Conservation (phyloP, 352 stramenopile species). For the Phytopythium aichiense region DNA sequence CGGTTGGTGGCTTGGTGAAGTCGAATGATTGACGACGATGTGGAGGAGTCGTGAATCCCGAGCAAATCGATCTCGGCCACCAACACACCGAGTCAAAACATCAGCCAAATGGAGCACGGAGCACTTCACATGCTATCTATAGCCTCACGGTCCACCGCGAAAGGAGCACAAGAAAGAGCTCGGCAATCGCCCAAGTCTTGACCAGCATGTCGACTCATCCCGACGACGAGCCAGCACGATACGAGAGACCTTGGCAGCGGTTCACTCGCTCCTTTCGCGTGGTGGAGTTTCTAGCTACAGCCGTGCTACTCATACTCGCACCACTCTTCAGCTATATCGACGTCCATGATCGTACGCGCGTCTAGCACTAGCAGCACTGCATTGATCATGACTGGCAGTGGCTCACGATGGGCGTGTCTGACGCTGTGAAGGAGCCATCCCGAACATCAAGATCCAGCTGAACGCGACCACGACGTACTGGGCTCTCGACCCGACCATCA, state of each 20-base stretch:
- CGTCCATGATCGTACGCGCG: constrained; percentile 37
- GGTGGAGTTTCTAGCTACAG: constrained; percentile 7
- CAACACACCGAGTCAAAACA: no score
- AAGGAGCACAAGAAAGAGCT: background rate
- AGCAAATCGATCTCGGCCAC: no score
- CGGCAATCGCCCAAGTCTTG: no score
- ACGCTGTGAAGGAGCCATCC: constrained; percentile 31
- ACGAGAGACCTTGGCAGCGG: background rate
- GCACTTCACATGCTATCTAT: no score
- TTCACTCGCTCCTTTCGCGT: background rate
- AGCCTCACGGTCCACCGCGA: no score
- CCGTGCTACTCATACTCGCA: constrained; percentile 50
- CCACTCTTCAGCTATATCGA: constrained; percentile 45
- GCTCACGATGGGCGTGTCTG: no score
- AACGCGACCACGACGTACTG: constrained; percentile 33
- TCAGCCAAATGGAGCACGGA: no score
- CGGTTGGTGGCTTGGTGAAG: background rate
- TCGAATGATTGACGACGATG: no score
- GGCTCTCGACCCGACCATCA: constrained; percentile 45
- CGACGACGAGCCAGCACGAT: no score
- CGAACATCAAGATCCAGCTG: constrained; percentile 37
- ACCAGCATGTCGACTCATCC: background rate
- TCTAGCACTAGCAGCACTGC: no score
- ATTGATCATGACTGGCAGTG: no score
- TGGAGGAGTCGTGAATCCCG: no score